Conservation (phyloP, 2,329 filamentous ascomycete species). For the Hypoxylon sp. region DNA sequence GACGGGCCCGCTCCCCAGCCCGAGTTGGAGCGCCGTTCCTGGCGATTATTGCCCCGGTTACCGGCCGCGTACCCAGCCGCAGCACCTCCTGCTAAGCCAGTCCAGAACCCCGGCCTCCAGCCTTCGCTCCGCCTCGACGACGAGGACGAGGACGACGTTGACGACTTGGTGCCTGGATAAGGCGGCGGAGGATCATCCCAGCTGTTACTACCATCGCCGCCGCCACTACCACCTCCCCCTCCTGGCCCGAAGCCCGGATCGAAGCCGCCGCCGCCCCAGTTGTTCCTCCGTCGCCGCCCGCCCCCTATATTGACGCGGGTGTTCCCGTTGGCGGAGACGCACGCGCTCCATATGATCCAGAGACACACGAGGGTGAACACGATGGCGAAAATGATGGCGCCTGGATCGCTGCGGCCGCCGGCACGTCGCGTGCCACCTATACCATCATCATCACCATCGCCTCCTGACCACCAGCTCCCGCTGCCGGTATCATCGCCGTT, state of each 20-base stretch:
- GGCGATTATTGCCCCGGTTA: conserved; percentile 50
- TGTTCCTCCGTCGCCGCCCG: conserved; percentile 37
- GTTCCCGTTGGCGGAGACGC: conserved; percentile 37
- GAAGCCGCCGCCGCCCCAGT: conserved; percentile 52
- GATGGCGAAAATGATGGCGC: conserved; percentile 63
- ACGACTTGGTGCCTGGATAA: conserved; percentile 54
- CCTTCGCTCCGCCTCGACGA: conserved; percentile 50
- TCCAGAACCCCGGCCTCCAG: conserved; percentile 81
- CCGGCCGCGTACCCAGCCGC: conserved; percentile 73
- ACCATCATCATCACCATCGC: conserved; percentile 41
- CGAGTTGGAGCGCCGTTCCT: conserved; percentile 44
- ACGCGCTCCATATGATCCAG: conserved; percentile 70
- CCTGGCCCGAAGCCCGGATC: conserved; percentile 53
- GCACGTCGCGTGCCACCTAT: not conserved
- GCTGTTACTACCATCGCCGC: conserved; percentile 50
- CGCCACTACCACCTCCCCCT: conserved; percentile 50
- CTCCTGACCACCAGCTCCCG: conserved; percentile 44
- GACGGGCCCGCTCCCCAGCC: conserved; percentile 45
- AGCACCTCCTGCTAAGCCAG: conserved; percentile 70
- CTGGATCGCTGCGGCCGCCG: conserved; percentile 41
- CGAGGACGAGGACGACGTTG: conserved; percentile 42
- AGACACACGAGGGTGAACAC: conserved; percentile 66
- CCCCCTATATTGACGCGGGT: conserved; percentile 17
- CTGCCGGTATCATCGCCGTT: conserved; percentile 46
- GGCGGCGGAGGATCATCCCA: conserved; percentile 62